phyloP scores from a whole-genome alignment of 257 asterid species.

The Anisodus tanguticus region DNA sequence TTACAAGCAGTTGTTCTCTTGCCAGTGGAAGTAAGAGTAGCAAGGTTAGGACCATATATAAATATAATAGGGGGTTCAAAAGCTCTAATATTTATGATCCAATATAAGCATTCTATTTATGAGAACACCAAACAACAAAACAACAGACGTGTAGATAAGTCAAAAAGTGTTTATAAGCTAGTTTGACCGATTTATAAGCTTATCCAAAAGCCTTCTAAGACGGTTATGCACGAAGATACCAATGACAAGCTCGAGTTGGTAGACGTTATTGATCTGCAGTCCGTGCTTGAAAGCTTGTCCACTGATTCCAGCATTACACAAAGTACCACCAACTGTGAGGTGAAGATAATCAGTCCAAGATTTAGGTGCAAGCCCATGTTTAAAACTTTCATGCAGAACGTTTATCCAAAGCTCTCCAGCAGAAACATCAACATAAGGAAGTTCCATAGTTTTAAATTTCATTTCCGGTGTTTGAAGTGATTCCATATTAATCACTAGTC shows the following conservation, averaged over 20 bases:
- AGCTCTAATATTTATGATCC: not conserved
- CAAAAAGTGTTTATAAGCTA: not conserved
- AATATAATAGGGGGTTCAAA: too few species aligned
- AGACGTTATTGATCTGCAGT: slow-evolving; percentile 87
- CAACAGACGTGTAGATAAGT: not conserved
- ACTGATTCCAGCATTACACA: slow-evolving; percentile 89
- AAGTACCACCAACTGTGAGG: slow-evolving; percentile 91
- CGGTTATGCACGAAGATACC: slow-evolving; percentile 41
- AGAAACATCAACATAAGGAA: slow-evolving; percentile 73
- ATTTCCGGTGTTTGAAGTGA: slow-evolving; percentile 49
- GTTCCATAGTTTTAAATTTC: slow-evolving; percentile 50
- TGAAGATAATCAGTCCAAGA: slow-evolving; percentile 96
- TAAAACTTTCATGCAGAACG: slow-evolving; percentile 67
- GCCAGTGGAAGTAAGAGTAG: too few species aligned
- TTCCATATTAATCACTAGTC: slow-evolving; percentile 69
- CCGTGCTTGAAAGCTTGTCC: slow-evolving; percentile 93
- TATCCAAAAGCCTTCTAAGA: not conserved
- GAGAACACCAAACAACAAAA: not conserved
- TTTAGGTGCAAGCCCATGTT: slow-evolving; percentile 77
- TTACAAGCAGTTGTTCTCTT: too few species aligned
- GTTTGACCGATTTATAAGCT: not conserved
- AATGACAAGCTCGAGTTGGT: slow-evolving; percentile 87
- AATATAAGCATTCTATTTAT: not conserved
- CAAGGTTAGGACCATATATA: too few species aligned
- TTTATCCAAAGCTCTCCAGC: slow-evolving; percentile 89